Conservation (phyloP, 257 asterid genomes). For the Knoxia roxburghii region DNA sequence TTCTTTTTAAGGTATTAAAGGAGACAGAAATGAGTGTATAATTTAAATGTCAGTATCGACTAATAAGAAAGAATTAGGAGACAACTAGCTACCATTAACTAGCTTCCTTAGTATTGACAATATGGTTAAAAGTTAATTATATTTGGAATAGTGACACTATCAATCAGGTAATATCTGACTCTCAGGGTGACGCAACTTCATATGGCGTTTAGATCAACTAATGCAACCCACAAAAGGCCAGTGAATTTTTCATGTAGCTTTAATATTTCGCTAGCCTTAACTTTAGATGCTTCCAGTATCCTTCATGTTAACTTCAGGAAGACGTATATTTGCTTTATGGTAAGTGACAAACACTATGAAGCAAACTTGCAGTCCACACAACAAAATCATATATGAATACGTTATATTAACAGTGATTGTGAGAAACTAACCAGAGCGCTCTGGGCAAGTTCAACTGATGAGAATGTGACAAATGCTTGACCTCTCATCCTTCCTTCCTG, state of each 20-base stretch:
- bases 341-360: neutral
- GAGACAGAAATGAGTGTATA: no score
- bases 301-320: neutral
- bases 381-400: neutral
- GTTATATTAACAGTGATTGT: neutral
- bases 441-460: conserved; percentile 76
- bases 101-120: no score
- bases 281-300: no score
- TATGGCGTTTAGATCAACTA: neutral
- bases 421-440: conserved; percentile 63
- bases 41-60: no score
- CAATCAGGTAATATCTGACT: no score
- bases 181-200: neutral
- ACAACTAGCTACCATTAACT: no score
- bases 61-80: no score
- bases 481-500: conserved; percentile 99
- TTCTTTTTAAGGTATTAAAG: no score
- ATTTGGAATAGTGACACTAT: no score
- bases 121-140: no score
- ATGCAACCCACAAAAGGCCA: neutral
- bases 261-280: no score
- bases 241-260: no score
- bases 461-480: conserved; percentile 93
- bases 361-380: neutral
- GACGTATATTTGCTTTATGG: neutral